phyloP scores from a whole-genome alignment of 805 yeast species.

The Martiniozyma abietophila region DNA sequence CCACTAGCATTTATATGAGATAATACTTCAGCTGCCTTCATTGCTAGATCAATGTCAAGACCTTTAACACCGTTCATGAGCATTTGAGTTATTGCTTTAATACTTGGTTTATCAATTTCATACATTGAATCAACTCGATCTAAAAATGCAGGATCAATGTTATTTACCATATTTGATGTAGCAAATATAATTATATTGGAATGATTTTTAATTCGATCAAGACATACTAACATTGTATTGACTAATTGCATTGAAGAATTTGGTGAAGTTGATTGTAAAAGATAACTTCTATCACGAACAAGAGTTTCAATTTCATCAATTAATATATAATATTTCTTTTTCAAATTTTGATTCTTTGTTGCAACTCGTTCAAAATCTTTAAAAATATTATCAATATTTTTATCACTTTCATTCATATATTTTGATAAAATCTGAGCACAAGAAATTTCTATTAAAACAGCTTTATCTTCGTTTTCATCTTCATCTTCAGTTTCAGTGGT shows the following conservation, averaged over 20 bases:
- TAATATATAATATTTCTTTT: constrained; percentile 20
- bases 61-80: not conserved
- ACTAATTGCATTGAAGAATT: constrained; percentile 32
- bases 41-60: not conserved
- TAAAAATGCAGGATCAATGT: constrained; percentile 34
- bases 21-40: not conserved
- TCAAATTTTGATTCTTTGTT: not conserved
- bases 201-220: constrained; percentile 30
- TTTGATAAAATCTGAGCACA: constrained; percentile 36
- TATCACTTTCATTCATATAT: constrained; percentile 40
- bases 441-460: constrained; percentile 32
- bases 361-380: constrained; percentile 24
- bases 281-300: constrained; percentile 30
- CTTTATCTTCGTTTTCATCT: constrained; percentile 7
- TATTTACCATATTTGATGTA: constrained; percentile 31
- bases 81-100: constrained; percentile 2
- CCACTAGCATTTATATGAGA: not conserved
- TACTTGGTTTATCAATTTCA: constrained; percentile 28
- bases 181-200: constrained; percentile 30
- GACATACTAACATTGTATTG: constrained; percentile 33
- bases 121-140: constrained; percentile 35
- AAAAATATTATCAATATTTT: constrained; percentile 30
- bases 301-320: constrained; percentile 40
- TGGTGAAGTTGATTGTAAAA: constrained; percentile 29
- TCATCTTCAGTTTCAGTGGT: too few species aligned